Conservation (phyloP, 345 rosid species). For the Gossypioides kirkii region DNA sequence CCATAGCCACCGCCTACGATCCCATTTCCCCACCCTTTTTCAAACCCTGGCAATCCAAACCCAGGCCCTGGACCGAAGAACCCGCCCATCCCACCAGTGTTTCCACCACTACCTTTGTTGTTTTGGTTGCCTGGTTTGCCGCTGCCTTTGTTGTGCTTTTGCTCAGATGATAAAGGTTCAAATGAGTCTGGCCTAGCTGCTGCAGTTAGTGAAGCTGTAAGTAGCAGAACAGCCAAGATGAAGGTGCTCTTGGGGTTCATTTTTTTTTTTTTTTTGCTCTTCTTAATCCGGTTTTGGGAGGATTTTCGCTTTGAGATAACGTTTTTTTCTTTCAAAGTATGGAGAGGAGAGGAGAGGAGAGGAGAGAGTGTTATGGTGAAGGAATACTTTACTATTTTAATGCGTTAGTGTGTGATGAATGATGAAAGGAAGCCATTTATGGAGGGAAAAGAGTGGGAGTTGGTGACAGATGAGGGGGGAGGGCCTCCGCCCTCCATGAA, state of each 20-base stretch:
- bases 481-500: slow-evolving; percentile 7
- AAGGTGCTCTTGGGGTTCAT: slow-evolving; percentile 19
- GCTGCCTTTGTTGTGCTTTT: slow-evolving; percentile 23
- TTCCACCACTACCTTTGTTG: slow-evolving; percentile 24
- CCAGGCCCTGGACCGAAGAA: slow-evolving; percentile 44
- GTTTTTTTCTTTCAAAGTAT: background rate
- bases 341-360: background rate
- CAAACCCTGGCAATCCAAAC: slow-evolving; percentile 34
- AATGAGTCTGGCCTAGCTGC: slow-evolving; percentile 45
- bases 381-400: slow-evolving; percentile 12
- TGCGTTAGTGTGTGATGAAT: slow-evolving; percentile 16
- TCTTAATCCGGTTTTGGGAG: background rate
- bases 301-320: background rate
- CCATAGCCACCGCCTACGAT: slow-evolving; percentile 63
- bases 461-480: slow-evolving; percentile 37
- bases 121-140: slow-evolving; percentile 19
- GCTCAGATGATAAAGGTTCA: slow-evolving; percentile 21
- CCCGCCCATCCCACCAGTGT: slow-evolving; percentile 38
- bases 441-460: slow-evolving; percentile 13
- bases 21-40: slow-evolving; percentile 38
- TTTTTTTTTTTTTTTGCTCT: slow-evolving; percentile 5
- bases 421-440: slow-evolving; percentile 26
- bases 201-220: slow-evolving; percentile 27
- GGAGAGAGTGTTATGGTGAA: slow-evolving; percentile 3
- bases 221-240: slow-evolving; percentile 32